Conservation (phyloP, 2,329 filamentous ascomycete genomes). For the Claviceps purpurea region DNA sequence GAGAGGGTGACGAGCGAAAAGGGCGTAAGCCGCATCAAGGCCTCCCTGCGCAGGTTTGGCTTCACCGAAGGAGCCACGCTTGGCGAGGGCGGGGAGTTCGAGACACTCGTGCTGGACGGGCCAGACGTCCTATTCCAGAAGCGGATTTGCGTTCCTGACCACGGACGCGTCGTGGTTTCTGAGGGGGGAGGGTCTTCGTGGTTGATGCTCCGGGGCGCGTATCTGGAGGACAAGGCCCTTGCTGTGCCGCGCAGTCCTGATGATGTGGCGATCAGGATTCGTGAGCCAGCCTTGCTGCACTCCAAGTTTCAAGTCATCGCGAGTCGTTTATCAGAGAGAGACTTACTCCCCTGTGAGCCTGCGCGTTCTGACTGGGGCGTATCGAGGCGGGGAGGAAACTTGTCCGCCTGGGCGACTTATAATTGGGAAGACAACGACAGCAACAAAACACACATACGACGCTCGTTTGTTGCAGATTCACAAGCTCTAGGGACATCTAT, state of each 20-base stretch:
- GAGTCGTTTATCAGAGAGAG: conserved; percentile 14
- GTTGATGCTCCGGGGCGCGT: conserved; percentile 48
- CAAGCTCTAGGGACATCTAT: conserved; percentile 19
- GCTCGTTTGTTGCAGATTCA: conserved; percentile 24
- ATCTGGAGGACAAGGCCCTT: conserved; percentile 30
- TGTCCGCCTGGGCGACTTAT: neutral
- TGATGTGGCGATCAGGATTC: conserved; percentile 19
- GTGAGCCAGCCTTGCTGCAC: conserved; percentile 56
- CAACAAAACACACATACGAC: conserved; percentile 15
- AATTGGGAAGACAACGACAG: conserved; percentile 7
- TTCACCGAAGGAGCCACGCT: conserved; percentile 56
- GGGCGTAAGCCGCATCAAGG: conserved; percentile 33
- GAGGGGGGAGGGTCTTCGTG: conserved; percentile 71
- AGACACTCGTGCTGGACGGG: conserved; percentile 79
- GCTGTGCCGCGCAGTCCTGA: conserved; percentile 2
- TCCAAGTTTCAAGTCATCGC: conserved; percentile 36
- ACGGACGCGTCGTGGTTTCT: conserved; percentile 36
- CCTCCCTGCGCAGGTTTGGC: conserved; percentile 54
- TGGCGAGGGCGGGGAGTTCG: conserved; percentile 92
- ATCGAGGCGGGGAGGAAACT: neutral
- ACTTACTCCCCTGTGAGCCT: neutral
- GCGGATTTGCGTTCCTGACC: conserved; percentile 48
- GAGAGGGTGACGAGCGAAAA: conserved; percentile 52
- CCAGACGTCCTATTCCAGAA: conserved; percentile 59
- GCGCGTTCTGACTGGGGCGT: neutral